Base-by-base conservation (phyloP, 163 green algal genomes). In the Scenedesmus sp. region DNA sequence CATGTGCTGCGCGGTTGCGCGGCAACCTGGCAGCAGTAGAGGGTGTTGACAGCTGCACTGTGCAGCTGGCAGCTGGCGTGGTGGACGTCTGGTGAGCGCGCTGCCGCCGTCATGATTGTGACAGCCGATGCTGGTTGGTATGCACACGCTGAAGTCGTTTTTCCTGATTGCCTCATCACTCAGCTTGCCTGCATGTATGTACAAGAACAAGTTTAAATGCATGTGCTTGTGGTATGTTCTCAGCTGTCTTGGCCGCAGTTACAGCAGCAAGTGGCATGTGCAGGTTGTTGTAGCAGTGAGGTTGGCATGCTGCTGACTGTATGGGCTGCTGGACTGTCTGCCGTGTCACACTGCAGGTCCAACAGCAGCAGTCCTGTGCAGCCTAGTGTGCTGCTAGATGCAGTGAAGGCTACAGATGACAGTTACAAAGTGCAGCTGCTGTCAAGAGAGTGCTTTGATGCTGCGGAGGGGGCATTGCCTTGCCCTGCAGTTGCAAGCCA, bases 81-180 rank as follows among this genome's bases (percentile, higher is more conserved):
- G 80, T 87, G 16, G 88, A 88, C 22, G 88, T 92, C 0, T 92
- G 88, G 88, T 83, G 78, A 84, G 78, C 13, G 24, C 42, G 30
- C 43, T 84, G 78, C 37, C 20, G 35, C 78, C n/a, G n/a, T n/a
- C n/a, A n/a, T n/a, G n/a, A n/a, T n/a, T 35, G 59, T 72, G 59
- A 24, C 59, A 35, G 59, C 24, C 12, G 22, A 12, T 72, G 59
- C 24, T 35, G 24, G 24, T n/a, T n/a, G n/a, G n/a, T n/a, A n/a
- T n/a, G n/a, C n/a, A n/a, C n/a, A n/a, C n/a, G n/a, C n/a, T n/a
- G n/a, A n/a, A n/a, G n/a, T n/a, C n/a, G n/a, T n/a, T n/a, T n/a
- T n/a, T n/a, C n/a, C n/a, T n/a, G n/a, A n/a, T n/a, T n/a, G n/a
- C n/a, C n/a, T n/a, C n/a, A n/a, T n/a, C n/a, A n/a, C n/a, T n/a